Evolutionary conservation across 257 asterid species (phyloP).

Genomic region (Solanum okadae): DNA sequence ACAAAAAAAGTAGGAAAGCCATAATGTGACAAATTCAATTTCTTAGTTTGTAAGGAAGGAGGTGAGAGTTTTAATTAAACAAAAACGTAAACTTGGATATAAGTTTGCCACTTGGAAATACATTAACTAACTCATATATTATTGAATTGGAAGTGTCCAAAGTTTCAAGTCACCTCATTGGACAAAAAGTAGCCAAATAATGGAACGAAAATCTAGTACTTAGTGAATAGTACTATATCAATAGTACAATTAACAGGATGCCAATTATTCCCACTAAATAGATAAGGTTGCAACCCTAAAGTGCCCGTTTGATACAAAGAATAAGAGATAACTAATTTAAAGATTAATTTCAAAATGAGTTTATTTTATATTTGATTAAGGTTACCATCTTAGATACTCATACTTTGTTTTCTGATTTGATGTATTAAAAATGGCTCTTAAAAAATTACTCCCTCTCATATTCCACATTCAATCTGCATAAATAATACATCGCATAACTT

Average conservation of each 20-base stretch:
- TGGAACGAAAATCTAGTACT: background rate
- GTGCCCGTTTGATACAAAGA: background rate
- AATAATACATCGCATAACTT: too few species aligned
- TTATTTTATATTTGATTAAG: too few species aligned
- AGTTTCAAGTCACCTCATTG: background rate
- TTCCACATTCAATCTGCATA: background rate
- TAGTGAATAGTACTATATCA: background rate
- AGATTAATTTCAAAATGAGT: too few species aligned
- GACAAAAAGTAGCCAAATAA: background rate
- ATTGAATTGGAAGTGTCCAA: background rate
- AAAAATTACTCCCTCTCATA: background rate
- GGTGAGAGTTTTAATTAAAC: background rate
- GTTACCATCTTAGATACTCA: too few species aligned
- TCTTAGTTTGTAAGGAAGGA: constrained; percentile 54
- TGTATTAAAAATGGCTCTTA: too few species aligned
- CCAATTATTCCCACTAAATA: background rate
- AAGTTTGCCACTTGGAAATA: constrained; percentile 5
- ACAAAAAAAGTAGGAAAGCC: background rate
- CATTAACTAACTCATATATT: background rate
- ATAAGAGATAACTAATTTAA: too few species aligned
- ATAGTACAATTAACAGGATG: background rate
- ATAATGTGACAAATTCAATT: constrained; percentile 23
- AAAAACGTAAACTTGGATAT: background rate
- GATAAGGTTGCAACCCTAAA: background rate
- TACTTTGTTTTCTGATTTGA: too few species aligned